Evolutionary conservation across 768 basidiomycete species (phyloP), one percentile per base, ranked within the genome.

Genomic region (Boletus reticuloceps): DNA sequence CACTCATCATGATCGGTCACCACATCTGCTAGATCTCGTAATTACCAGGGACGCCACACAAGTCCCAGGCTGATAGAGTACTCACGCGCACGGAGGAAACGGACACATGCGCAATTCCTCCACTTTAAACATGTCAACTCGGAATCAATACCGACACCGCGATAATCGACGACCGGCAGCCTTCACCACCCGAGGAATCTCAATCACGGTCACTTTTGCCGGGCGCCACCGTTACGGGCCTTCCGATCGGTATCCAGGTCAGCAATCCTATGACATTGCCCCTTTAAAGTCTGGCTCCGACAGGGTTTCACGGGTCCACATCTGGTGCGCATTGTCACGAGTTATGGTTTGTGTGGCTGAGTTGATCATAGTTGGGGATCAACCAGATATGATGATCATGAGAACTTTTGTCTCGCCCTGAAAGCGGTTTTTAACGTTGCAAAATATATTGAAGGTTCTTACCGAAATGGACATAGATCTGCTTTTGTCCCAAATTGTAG

Each of bases 401-500:
- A 53, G 9, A 29, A 29, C 29, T 29, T 9, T 29, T 29, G 60
- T 50, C 55, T 61, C 43, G 40, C 58, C 54, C 57, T 53, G 51
- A 60, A 68, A 56, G 49, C 53, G 52, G 63, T 42, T 43, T 54
- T 60, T 50, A 48, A 40, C 50, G 34, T 54, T 39, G 50, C 17
- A 58, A 64, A 60, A 69, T 59, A 53, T 58, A 53, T 37, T 49
- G 51, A 50, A 55, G 40, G 50, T 53, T 34, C 47, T 64, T 59
- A 54, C 61, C 47, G 47, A 71, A 66, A 60, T 47, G 58, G 68
- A 61, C 57, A 47, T 65, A 63, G 58, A 69, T 71, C 64, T 58
- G 46, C 58, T 56, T 44, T 54, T 61, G 50, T 61, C 61, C 60
- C 17, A 58, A 63, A 71, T 56, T 20, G 60, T 64, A 73, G 58